A percentile compares a stretch with the other conserved stretches of the same genome.
phyloP scores from a whole-genome alignment of 2,329 filamentous ascomycete genomes.

The Penicillium olsonii region DNA sequence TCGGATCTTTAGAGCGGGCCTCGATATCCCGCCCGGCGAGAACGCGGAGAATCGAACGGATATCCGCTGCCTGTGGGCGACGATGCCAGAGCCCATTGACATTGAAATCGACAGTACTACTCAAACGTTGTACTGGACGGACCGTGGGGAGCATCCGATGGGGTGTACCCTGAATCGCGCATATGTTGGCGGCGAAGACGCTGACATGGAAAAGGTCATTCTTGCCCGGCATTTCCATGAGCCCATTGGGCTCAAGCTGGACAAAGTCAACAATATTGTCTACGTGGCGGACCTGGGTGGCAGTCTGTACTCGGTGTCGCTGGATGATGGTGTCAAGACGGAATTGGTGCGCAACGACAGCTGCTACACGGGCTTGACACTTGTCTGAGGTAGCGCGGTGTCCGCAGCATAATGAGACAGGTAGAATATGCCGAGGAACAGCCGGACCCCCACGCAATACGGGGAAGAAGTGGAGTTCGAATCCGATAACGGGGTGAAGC shows the following conservation, averaged over 20 bases:
- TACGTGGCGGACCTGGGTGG: slow-evolving; percentile 29
- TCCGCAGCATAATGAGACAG: too few species aligned
- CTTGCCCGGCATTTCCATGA: slow-evolving; percentile 45
- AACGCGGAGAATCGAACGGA: slow-evolving; percentile 42
- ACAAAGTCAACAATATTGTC: slow-evolving; percentile 17
- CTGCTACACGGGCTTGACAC: slow-evolving; percentile 22
- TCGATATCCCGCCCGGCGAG: slow-evolving; percentile 41
- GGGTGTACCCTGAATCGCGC: slow-evolving; percentile 57
- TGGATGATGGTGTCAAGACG: slow-evolving; percentile 21
- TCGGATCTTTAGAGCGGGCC: slow-evolving; percentile 54
- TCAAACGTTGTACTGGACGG: slow-evolving; percentile 60
- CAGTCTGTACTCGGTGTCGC: slow-evolving; percentile 23
- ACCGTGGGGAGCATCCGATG: slow-evolving; percentile 58
- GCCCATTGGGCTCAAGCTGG: slow-evolving; percentile 28
- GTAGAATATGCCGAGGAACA: not conserved
- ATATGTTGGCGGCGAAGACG: slow-evolving; percentile 11
- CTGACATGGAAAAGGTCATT: slow-evolving; percentile 19
- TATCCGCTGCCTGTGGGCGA: slow-evolving; percentile 45
- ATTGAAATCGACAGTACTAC: slow-evolving; percentile 54
- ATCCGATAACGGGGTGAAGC: not conserved
- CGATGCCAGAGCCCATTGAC: slow-evolving; percentile 60
- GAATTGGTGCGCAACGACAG: slow-evolving; percentile 20
- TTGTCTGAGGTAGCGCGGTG: slow-evolving; percentile 11
- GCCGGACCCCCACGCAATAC: slow-evolving; percentile 3
- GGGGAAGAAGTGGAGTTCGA: not conserved